These are phyloP conservation scores for Juncus effusus DNA, from an alignment of 176 grass and related monocot species.

Conservation along the genomic window DNA sequence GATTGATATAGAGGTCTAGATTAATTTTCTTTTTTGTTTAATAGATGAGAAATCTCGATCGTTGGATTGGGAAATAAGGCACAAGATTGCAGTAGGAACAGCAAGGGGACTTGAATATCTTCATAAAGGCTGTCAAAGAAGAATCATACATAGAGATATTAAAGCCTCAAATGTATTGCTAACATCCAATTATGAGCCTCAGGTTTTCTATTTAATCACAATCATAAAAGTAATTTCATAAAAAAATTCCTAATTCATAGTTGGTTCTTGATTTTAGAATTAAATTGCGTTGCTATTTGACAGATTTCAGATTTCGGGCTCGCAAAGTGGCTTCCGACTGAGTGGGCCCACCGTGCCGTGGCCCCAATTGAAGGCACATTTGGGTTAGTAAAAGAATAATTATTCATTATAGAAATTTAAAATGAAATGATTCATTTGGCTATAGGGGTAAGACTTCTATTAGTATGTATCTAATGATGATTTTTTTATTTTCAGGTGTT, in stretches of 20 bases:
- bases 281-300: not conserved
- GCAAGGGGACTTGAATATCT: conserved; percentile 79
- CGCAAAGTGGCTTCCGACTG: conserved; percentile 84
- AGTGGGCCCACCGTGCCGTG: conserved; percentile 89
- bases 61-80: conserved; percentile 62
- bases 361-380: conserved; percentile 94
- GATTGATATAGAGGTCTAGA: not conserved
- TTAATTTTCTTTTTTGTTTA: not conserved
- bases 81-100: conserved; percentile 61
- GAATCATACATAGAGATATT: conserved; percentile 96
- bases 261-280: not conserved
- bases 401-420: no score
- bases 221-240: no score
- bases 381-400: conserved; percentile 33
- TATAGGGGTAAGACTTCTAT: no score
- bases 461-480: not conserved
- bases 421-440: no score
- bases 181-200: conserved; percentile 62
- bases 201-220: conserved; percentile 34
- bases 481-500: conserved; percentile 39
- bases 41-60: conserved; percentile 41
- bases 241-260: conserved; percentile 2
- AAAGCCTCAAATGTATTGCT: conserved; percentile 85
- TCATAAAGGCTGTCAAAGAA: conserved; percentile 78
- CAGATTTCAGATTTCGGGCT: conserved; percentile 93